Evolutionary conservation across 345 rosid genomes (phyloP).

Genomic region (Dipteronia sinensis): DNA sequence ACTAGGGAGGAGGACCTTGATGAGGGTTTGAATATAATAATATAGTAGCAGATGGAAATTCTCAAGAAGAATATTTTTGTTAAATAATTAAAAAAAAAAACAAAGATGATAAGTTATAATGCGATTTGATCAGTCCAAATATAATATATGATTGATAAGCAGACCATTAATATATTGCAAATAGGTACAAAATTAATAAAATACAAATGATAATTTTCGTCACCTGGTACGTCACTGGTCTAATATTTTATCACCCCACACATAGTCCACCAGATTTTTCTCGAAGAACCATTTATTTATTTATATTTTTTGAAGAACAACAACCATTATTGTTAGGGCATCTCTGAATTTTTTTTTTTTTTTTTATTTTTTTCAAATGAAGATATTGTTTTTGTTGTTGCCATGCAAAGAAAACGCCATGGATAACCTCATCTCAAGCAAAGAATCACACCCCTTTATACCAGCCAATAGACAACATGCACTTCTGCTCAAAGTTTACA

Average conservation of each 20-base stretch:
- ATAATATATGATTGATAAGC: constrained; percentile 23
- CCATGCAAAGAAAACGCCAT: background rate
- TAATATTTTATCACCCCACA: constrained; percentile 24
- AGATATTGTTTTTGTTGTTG: background rate
- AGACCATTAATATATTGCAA: constrained; percentile 17
- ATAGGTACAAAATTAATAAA: constrained; percentile 5
- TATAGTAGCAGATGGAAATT: background rate
- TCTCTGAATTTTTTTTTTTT: background rate
- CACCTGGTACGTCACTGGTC: constrained; percentile 43
- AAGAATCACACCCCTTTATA: constrained; percentile 13
- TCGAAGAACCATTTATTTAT: background rate
- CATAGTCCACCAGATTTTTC: background rate
- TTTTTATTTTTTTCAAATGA: background rate
- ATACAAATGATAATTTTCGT: constrained; percentile 33
- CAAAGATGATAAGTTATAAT: background rate
- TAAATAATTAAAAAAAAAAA: background rate
- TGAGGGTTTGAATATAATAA: constrained; percentile 12
- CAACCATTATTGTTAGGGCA: background rate
- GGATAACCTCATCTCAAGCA: background rate
- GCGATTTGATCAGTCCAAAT: constrained; percentile 24
- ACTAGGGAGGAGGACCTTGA: background rate
- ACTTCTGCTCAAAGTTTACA: background rate
- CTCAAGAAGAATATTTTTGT: background rate
- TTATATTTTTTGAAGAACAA: background rate
- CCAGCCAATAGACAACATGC: constrained; percentile 1